A percentile compares a stretch with the other conserved stretches of the same genome.
These are phyloP conservation scores for Lipomyces japonicus DNA, from an alignment of 805 yeast genomes.

Conservation along the genomic window DNA sequence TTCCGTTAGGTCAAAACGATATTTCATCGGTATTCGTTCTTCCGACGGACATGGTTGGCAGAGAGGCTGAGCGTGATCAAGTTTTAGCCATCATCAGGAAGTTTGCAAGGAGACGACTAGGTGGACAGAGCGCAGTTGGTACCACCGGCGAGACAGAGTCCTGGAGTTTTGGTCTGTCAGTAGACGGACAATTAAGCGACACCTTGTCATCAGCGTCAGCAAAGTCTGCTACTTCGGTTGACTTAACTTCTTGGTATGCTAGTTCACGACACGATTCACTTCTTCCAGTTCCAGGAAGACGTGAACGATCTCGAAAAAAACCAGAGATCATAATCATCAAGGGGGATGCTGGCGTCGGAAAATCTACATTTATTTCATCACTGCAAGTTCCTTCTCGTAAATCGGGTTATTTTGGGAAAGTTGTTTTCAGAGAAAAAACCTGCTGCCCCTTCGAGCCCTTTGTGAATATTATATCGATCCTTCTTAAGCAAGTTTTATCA, in stretches of 20 bases:
- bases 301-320: constrained; percentile 1
- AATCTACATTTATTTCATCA: constrained; percentile 13
- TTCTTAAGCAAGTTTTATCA: constrained; percentile 24
- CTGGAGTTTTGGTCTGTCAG: background rate
- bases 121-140: background rate
- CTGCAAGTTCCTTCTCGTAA: constrained; percentile 14
- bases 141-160: background rate
- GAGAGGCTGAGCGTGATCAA: constrained; percentile 13
- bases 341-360: constrained; percentile 28
- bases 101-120: constrained; percentile 11
- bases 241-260: background rate
- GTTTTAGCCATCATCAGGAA: constrained; percentile 8
- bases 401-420: constrained; percentile 16
- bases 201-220: background rate
- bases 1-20: constrained; percentile 22
- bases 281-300: background rate
- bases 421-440: background rate
- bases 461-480: constrained; percentile 4
- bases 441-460: constrained; percentile 16
- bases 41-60: constrained; percentile 24
- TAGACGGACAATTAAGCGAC: background rate
- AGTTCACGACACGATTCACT: too few species aligned
- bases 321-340: constrained; percentile 20
- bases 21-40: constrained; percentile 22
- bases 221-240: background rate